Evolutionary conservation across 2,329 filamentous ascomycete genomes (phyloP).

Genomic region (Waltergamsia citrina): DNA sequence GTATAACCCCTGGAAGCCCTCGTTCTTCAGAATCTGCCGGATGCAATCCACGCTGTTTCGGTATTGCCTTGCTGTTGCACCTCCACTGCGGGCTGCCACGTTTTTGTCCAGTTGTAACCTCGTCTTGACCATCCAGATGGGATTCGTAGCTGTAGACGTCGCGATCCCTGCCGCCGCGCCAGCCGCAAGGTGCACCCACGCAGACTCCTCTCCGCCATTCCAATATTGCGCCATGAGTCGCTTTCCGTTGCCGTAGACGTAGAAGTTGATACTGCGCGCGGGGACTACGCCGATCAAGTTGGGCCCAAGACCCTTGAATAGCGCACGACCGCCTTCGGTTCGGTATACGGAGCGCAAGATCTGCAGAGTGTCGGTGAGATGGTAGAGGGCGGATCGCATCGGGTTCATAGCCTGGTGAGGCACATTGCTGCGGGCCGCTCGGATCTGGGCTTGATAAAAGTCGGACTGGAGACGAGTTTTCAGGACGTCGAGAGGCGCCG

Average conservation of each 20-base stretch:
- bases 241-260: conserved; percentile 87
- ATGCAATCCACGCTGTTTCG: conserved; percentile 84
- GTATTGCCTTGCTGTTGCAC: conserved; percentile 52
- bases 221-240: conserved; percentile 66
- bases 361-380: conserved; percentile 77
- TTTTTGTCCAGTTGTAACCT: conserved; percentile 86
- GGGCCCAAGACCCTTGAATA: conserved; percentile 89
- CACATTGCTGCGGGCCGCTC: conserved; percentile 53
- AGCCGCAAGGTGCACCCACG: conserved; percentile 69
- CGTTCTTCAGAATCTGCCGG: conserved; percentile 67
- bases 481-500: conserved; percentile 85
- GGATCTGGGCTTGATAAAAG: conserved; percentile 81
- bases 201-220: conserved; percentile 59
- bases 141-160: conserved; percentile 87
- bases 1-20: conserved; percentile 77
- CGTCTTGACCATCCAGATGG: conserved; percentile 95
- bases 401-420: conserved; percentile 49
- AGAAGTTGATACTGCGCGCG: conserved; percentile 88
- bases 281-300: conserved; percentile 87
- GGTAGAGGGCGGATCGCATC: conserved; percentile 56
- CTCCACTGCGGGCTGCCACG: conserved; percentile 50
- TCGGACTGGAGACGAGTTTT: conserved; percentile 91
- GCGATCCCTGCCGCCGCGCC: conserved; percentile 72
- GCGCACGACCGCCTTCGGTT: conserved; percentile 71
- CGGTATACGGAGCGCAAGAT: conserved; percentile 75